Base-by-base conservation (phyloP, 2,329 filamentous ascomycete genomes). In the Ceratocystis lukuohia region DNA sequence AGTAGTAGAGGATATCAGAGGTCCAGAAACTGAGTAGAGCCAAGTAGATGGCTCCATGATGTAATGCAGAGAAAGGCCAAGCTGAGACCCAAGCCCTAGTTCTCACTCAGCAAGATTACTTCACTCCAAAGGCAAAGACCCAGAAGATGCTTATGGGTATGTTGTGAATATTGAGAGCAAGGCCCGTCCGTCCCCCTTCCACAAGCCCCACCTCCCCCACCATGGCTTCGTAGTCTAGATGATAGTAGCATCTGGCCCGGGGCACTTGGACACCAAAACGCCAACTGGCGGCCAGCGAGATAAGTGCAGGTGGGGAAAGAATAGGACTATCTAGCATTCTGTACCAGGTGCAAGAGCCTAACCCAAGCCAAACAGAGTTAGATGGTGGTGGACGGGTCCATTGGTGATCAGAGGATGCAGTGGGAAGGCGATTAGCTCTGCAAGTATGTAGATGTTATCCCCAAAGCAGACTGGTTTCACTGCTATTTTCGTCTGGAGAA, bases 321-420 rank as follows among this genome's bases (percentile, higher is more conserved):
- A 15, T 22, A 10, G 25, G 30, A n/a, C 15, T 25, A 20, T 59
- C 15, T 59, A 59, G 30, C 30, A 30, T 7, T 30, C 6, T 30
- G 30, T 30, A 30, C 30, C 30, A 30, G 33, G 56, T 30, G 5
- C 48, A 28, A 59, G 17, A 59, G 56, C 56, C 56, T 15, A 59
- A 37, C 20, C 5, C 28, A 59, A 59, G 3, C 56, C 30, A 59
- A 59, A 59, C 56, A 8, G 15, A 37, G 56, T 59, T 59, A 59
- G 56, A 59, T 59, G 28, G 56, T 17, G 56, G 30, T 25, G 56
- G 30, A 59, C 7, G 56, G 56, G 17, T 59, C 56, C 56, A 59
- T 17, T 22, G 25, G 12, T 59, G 56, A 59, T 59, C 56, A 12
- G 28, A 37, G 56, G 56, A 37, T n/a, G 30, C 12, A 59, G 28